Evolutionary conservation across 169 alveolate genomes (phyloP).

Genomic region (Amoebophrya sp.): DNA sequence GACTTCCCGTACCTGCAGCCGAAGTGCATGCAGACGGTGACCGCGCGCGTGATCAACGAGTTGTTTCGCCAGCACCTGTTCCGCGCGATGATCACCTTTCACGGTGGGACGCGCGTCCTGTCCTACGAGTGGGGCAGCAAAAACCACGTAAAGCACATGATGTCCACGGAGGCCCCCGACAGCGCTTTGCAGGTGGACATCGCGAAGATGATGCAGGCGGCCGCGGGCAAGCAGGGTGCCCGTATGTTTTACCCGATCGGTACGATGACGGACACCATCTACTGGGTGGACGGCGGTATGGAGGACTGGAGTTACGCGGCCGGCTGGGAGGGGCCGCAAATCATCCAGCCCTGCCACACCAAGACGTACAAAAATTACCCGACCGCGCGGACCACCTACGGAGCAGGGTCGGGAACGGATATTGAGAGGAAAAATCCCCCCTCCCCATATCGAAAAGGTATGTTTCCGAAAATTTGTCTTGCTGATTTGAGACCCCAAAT

Average conservation of each 20-base stretch:
- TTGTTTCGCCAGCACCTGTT: conserved; percentile 21
- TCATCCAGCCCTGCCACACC: conserved; percentile 42
- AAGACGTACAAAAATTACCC: conserved; percentile 45
- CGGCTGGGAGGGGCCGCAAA: conserved; percentile 39
- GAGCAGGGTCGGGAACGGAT: background rate
- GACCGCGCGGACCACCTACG: conserved; percentile 26
- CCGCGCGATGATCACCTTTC: conserved; percentile 46
- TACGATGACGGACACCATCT: conserved; percentile 27
- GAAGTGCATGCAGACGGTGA: conserved; percentile 45
- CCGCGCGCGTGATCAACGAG: conserved; percentile 48
- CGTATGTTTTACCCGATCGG: background rate
- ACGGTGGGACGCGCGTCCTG: conserved; percentile 46
- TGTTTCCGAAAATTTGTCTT: too few relatives aligned
- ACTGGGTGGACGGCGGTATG: conserved; percentile 50
- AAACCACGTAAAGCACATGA: background rate
- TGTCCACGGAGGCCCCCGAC: conserved; percentile 32
- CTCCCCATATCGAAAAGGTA: too few relatives aligned
- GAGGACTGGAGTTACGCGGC: conserved; percentile 53
- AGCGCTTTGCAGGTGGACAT: background rate
- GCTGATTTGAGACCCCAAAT: too few relatives aligned
- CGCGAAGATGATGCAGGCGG: conserved; percentile 1
- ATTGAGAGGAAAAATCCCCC: too few relatives aligned
- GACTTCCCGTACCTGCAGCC: conserved; percentile 45
- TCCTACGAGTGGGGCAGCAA: conserved; percentile 49
- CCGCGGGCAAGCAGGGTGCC: background rate